phyloP scores from a whole-genome alignment of 2,329 filamentous ascomycete genomes.

The Neopestalotiopsis sp. region DNA sequence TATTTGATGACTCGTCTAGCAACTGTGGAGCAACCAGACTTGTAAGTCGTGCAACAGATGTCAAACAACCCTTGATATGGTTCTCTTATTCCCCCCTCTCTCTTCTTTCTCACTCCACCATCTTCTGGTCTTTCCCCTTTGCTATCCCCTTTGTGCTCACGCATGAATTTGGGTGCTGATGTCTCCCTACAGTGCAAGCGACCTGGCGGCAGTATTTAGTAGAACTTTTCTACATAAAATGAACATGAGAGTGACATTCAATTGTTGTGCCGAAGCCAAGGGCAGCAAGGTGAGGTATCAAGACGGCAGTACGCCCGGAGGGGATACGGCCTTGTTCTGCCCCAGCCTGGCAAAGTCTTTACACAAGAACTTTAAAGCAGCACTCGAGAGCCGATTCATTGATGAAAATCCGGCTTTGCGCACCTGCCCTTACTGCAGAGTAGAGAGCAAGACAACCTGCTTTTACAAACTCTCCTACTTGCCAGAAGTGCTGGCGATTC shows the following conservation, averaged over 20 bases:
- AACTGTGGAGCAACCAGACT: background rate
- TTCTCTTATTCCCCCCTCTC: too few species aligned
- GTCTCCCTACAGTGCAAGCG: background rate
- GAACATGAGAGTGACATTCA: background rate
- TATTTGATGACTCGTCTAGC: background rate
- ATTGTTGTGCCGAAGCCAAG: background rate
- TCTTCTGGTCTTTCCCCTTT: background rate
- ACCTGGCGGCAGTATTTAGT: background rate
- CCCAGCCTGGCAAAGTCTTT: too few species aligned
- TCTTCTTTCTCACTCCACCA: background rate
- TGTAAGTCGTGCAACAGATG: background rate
- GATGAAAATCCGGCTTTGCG: too few species aligned
- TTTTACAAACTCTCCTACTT: background rate
- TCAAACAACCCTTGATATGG: too few species aligned
- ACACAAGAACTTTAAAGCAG: too few species aligned
- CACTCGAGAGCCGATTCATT: too few species aligned
- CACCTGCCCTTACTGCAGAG: background rate
- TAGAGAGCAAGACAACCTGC: background rate
- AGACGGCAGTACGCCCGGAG: background rate
- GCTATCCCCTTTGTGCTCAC: background rate
- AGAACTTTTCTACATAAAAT: background rate
- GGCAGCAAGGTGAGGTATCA: background rate
- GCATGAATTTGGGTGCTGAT: background rate
- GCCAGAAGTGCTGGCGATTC: conserved; percentile 1
- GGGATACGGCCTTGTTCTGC: too few species aligned